These are phyloP conservation scores for Hyaloscypha variabilis DNA, from an alignment of 495 filamentous ascomycete genomes.

Conservation along the genomic window DNA sequence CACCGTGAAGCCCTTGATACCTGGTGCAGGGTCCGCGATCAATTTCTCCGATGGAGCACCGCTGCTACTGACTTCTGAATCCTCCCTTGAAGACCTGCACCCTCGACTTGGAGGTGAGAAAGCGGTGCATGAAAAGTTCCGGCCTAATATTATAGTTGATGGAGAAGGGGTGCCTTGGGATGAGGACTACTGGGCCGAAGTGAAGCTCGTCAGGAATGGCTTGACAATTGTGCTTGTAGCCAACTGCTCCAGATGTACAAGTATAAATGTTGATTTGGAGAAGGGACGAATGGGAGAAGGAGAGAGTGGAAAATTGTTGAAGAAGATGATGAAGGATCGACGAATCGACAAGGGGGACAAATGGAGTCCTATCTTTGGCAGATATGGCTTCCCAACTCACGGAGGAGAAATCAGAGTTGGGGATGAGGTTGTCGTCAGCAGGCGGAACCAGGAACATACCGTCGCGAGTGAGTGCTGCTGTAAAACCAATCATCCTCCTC, in stretches of 20 bases:
- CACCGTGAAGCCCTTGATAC: constrained; percentile 6
- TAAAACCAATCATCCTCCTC: neutral
- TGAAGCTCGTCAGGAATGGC: constrained; percentile 16
- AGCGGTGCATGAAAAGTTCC: constrained; percentile 78
- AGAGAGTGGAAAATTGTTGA: constrained; percentile 67
- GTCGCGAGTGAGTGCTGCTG: constrained; percentile 56
- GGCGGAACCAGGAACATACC: constrained; percentile 57
- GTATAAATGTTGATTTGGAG: constrained; percentile 80
- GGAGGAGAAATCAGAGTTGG: constrained; percentile 58
- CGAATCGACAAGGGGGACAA: constrained; percentile 72
- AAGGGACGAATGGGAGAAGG: constrained; percentile 69
- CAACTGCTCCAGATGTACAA: constrained; percentile 78
- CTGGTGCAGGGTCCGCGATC: constrained; percentile 34
- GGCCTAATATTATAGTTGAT: constrained; percentile 81
- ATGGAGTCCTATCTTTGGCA: constrained; percentile 79
- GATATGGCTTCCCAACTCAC: constrained; percentile 67
- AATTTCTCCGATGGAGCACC: constrained; percentile 82
- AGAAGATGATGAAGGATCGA: constrained; percentile 77
- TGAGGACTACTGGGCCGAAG: constrained; percentile 83
- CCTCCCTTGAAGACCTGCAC: constrained; percentile 68
- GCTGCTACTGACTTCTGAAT: constrained; percentile 68
- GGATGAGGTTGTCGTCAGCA: constrained; percentile 67
- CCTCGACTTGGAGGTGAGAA: constrained; percentile 50
- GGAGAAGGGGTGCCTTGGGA: constrained; percentile 64
- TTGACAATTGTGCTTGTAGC: constrained; percentile 61